phyloP scores from a whole-genome alignment of 768 basidiomycete genomes.

The Punctularia strigosozonata region DNA sequence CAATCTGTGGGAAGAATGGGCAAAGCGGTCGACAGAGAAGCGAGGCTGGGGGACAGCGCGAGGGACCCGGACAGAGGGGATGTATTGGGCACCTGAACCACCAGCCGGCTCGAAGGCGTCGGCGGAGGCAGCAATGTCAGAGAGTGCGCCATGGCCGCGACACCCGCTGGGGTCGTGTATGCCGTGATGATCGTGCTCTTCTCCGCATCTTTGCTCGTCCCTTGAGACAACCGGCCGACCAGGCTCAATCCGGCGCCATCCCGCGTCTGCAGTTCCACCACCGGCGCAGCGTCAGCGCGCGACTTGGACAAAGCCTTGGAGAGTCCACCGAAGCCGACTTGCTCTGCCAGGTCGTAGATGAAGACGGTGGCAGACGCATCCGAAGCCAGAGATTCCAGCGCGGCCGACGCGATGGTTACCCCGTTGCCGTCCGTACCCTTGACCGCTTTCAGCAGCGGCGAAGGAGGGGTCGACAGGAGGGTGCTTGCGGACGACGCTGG shows the following conservation, averaged over 20 bases:
- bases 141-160: slow-evolving; percentile 74
- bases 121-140: slow-evolving; percentile 62
- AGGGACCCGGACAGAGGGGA: slow-evolving; percentile 54
- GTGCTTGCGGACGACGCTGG: slow-evolving; percentile 22
- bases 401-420: slow-evolving; percentile 36
- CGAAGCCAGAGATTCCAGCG: slow-evolving; percentile 61
- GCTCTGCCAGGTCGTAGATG: slow-evolving; percentile 74
- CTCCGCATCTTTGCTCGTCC: slow-evolving; percentile 57
- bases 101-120: slow-evolving; percentile 49
- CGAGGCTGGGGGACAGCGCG: slow-evolving; percentile 67
- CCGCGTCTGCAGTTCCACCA: slow-evolving; percentile 68
- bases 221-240: slow-evolving; percentile 69
- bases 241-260: slow-evolving; percentile 75
- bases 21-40: slow-evolving; percentile 49
- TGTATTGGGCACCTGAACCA: slow-evolving; percentile 76
- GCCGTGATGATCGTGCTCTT: slow-evolving; percentile 56
- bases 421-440: not conserved
- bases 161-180: slow-evolving; percentile 74
- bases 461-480: slow-evolving; percentile 15
- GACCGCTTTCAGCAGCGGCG: not conserved
- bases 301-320: slow-evolving; percentile 54
- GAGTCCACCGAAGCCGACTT: slow-evolving; percentile 68
- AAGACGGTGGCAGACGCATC: slow-evolving; percentile 48
- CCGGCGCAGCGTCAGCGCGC: slow-evolving; percentile 30
- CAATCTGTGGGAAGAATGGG: slow-evolving; percentile 52